phyloP scores from a whole-genome alignment of 768 basidiomycete genomes.

The Lactarius deliciosus region DNA sequence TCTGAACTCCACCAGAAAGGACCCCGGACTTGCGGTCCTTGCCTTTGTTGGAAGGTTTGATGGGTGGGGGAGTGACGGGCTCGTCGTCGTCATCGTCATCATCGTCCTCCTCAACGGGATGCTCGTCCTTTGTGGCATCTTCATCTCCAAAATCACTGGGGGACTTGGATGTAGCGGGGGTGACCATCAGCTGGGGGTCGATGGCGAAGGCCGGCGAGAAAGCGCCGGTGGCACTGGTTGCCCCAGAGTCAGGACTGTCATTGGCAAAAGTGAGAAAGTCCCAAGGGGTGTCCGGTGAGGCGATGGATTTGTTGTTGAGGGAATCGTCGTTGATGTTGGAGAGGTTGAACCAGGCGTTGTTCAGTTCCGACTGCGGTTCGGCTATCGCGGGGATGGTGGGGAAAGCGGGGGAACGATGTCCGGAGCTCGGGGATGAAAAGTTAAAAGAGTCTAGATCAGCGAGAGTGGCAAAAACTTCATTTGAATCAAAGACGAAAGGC shows the following conservation, averaged over 20 bases:
- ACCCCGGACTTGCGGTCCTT: slow-evolving; percentile 67
- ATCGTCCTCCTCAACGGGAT: slow-evolving; percentile 37
- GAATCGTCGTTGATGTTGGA: slow-evolving; percentile 35
- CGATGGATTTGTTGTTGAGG: slow-evolving; percentile 32
- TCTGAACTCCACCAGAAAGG: slow-evolving; percentile 69
- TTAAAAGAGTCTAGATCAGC: slow-evolving; percentile 13
- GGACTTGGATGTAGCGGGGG: slow-evolving; percentile 50
- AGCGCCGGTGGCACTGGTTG: slow-evolving; percentile 23
- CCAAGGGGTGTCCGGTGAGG: slow-evolving; percentile 34
- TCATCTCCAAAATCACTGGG: slow-evolving; percentile 45
- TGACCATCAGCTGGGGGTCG: slow-evolving; percentile 75
- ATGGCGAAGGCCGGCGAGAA: slow-evolving; percentile 48
- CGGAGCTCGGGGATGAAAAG: slow-evolving; percentile 6
- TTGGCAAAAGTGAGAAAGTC: slow-evolving; percentile 43
- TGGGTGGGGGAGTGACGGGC: slow-evolving; percentile 34
- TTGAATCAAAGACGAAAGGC: slow-evolving; percentile 21
- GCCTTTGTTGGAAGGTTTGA: slow-evolving; percentile 43
- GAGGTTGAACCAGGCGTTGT: slow-evolving; percentile 32
- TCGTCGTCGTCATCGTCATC: slow-evolving; percentile 38
- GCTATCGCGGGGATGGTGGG: slow-evolving; percentile 4
- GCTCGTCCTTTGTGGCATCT: slow-evolving; percentile 35
- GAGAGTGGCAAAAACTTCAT: slow-evolving; percentile 13
- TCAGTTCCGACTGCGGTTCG: slow-evolving; percentile 19
- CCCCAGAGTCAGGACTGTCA: slow-evolving; percentile 34
- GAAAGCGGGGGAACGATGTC: slow-evolving; percentile 9